A percentile compares a stretch with the other conserved stretches of the same genome.
Evolutionary conservation across 2,329 filamentous ascomycete genomes (phyloP).

Genomic region (Penicillium rolfsii): DNA sequence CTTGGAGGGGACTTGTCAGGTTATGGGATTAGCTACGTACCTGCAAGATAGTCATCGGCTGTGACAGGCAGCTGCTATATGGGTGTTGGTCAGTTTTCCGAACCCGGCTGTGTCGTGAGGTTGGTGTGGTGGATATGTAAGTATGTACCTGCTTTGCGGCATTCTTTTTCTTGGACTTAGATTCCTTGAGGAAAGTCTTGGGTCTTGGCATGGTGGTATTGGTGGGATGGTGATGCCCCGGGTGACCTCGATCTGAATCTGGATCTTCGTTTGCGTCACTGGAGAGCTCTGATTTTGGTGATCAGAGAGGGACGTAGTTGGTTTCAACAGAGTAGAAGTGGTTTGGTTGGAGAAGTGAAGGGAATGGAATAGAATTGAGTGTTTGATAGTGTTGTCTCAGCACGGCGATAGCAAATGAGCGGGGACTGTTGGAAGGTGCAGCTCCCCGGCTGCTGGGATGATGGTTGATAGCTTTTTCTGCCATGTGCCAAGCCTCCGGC

Average conservation of each 20-base stretch:
- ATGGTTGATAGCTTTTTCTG: conserved; percentile 3
- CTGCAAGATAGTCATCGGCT: conserved; percentile 69
- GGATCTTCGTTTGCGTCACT: not conserved
- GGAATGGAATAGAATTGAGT: not conserved
- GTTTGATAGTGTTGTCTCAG: not conserved
- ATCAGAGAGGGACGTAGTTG: not conserved
- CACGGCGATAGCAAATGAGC: not conserved
- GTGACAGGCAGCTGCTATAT: conserved; percentile 57
- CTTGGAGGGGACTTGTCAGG: no score
- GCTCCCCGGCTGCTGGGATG: not conserved
- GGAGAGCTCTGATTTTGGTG: not conserved
- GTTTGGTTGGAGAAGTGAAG: not conserved
- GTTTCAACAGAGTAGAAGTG: not conserved
- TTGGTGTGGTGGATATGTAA: conserved; percentile 23
- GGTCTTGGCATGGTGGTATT: conserved; percentile 42
- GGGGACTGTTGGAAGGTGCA: not conserved
- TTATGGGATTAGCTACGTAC: conserved; percentile 38
- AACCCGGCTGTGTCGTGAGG: no score
- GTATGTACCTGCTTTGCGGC: conserved; percentile 43
- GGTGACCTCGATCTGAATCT: not conserved
- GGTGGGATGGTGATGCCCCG: not conserved
- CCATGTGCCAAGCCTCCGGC: not conserved
- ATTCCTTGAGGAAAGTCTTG: conserved; percentile 46
- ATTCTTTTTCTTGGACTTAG: conserved; percentile 48
- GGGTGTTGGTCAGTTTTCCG: not conserved